Conservation (phyloP, 2,329 filamentous ascomycete species). For the Trichophyton verrucosum region DNA sequence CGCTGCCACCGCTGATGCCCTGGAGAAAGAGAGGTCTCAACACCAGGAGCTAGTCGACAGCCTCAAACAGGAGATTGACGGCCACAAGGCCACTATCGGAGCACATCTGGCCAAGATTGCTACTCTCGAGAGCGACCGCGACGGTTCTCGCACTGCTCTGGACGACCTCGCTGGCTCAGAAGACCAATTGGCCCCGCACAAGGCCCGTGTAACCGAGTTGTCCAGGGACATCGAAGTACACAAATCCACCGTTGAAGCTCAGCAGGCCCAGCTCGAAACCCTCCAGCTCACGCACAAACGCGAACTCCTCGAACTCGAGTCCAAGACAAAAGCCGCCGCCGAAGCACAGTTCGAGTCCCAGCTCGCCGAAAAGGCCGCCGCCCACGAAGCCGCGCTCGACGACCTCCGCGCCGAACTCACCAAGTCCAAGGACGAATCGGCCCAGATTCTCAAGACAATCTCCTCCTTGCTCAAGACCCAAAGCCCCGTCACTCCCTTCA, state of each 20-base stretch:
- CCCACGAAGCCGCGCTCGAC: constrained; percentile 48
- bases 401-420: constrained; percentile 50
- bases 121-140: constrained; percentile 61
- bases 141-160: constrained; percentile 53
- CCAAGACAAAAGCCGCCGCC: constrained; percentile 25
- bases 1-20: constrained; percentile 32
- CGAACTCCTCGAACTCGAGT: constrained; percentile 30
- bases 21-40: constrained; percentile 41
- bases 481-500: constrained; percentile 41
- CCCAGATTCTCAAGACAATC: constrained; percentile 52
- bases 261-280: constrained; percentile 42
- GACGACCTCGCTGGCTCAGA: constrained; percentile 50
- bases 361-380: constrained; percentile 40
- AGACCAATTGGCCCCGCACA: constrained; percentile 35
- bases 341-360: constrained; percentile 28
- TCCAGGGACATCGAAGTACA: constrained; percentile 46
- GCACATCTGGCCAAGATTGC: constrained; percentile 57
- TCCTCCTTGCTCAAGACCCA: constrained; percentile 26
- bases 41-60: constrained; percentile 49
- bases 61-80: constrained; percentile 63
- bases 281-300: constrained; percentile 42
- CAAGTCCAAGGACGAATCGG: constrained; percentile 54
- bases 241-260: constrained; percentile 42
- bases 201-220: constrained; percentile 40
- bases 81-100: constrained; percentile 63